phyloP scores from a whole-genome alignment of 2,329 filamentous ascomycete genomes.

The Colletotrichum aenigma region DNA sequence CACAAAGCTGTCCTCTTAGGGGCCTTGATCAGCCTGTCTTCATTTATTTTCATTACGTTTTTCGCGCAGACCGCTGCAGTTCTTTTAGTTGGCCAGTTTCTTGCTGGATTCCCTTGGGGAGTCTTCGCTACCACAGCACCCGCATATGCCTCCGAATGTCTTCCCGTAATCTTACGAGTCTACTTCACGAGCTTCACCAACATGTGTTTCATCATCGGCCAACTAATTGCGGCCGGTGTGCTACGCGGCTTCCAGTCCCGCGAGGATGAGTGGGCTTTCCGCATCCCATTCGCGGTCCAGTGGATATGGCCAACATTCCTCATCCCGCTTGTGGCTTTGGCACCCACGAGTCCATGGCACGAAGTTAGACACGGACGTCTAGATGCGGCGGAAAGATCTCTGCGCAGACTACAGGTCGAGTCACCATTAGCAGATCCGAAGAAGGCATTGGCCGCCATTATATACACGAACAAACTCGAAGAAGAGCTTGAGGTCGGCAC shows the following conservation, averaged over 20 bases:
- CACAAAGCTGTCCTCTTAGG: background rate
- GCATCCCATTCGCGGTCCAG: conserved; percentile 52
- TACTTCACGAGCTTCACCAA: conserved; percentile 48
- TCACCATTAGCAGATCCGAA: conserved; percentile 38
- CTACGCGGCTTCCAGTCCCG: conserved; percentile 37
- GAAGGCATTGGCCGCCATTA: conserved; percentile 35
- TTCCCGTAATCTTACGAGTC: conserved; percentile 41
- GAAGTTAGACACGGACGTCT: conserved; percentile 33
- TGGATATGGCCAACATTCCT: conserved; percentile 53
- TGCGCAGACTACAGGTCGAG: conserved; percentile 19
- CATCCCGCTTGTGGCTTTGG: conserved; percentile 41
- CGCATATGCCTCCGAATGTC: conserved; percentile 51
- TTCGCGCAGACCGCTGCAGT: conserved; percentile 29
- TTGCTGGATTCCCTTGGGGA: conserved; percentile 41
- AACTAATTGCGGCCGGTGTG: conserved; percentile 42
- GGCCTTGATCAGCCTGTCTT: background rate
- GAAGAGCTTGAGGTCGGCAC: conserved; percentile 33
- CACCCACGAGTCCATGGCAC: conserved; percentile 47
- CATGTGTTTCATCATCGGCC: conserved; percentile 46
- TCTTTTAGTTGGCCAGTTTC: conserved; percentile 37
- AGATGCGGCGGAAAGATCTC: conserved; percentile 31
- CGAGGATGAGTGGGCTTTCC: conserved; percentile 46
- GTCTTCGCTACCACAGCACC: conserved; percentile 48
- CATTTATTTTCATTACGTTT: background rate
- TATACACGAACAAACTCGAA: conserved; percentile 42